Evolutionary conservation across 2,329 filamentous ascomycete genomes (phyloP).

Genomic region (Neofusicoccum umdonicola): DNA sequence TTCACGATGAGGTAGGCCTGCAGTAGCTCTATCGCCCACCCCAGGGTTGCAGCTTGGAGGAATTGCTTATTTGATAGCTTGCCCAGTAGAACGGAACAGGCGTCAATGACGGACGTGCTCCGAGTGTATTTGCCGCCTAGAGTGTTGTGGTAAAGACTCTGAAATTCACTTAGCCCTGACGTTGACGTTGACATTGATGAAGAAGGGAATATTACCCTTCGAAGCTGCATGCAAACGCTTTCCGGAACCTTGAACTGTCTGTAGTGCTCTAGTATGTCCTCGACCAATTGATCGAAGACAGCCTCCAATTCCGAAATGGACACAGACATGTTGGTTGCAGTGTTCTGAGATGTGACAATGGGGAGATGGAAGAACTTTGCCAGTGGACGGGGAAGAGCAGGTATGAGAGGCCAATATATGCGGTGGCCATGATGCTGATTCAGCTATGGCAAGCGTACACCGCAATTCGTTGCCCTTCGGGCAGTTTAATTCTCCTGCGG

Average conservation of each 20-base stretch:
- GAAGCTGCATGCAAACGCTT: constrained; percentile 80
- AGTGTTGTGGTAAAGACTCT: constrained; percentile 83
- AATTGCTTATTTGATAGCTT: constrained; percentile 77
- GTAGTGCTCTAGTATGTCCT: constrained; percentile 76
- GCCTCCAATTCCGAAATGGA: constrained; percentile 84
- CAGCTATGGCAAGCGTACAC: not conserved
- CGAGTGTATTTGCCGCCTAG: constrained; percentile 97
- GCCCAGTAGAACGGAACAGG: constrained; percentile 73
- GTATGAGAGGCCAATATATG: not conserved
- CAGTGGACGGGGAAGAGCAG: not conserved
- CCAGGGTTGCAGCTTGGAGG: constrained; percentile 81
- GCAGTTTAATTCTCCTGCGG: not conserved
- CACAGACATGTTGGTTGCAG: constrained; percentile 57
- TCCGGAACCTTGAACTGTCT: constrained; percentile 79
- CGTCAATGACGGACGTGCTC: constrained; percentile 95
- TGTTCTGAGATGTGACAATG: no score
- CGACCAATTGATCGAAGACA: constrained; percentile 80
- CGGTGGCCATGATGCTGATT: not conserved
- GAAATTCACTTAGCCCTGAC: constrained; percentile 14
- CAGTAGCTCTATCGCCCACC: constrained; percentile 96
- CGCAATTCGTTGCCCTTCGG: not conserved
- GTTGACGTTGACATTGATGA: not conserved
- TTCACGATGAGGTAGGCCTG: constrained; percentile 98
- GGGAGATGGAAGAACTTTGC: not conserved
- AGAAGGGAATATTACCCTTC: constrained; percentile 57